A percentile compares a stretch with the other conserved stretches of the same genome.
Evolutionary conservation across 75 land plant genomes (phyloP).

Genomic region (Sequoia sempervirens): DNA sequence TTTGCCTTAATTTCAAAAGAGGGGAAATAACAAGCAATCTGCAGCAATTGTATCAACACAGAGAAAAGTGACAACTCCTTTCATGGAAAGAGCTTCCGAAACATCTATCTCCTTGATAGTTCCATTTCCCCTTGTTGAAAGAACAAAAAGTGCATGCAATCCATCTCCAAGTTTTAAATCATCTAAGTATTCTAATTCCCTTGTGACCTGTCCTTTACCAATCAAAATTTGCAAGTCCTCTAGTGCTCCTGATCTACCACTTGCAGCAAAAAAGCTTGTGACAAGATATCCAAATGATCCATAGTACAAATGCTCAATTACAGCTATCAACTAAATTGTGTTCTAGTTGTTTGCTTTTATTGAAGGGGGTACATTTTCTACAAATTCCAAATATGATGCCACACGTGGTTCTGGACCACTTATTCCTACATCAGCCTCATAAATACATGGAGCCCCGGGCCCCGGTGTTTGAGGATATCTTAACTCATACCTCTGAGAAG

Average conservation of each 20-base stretch:
- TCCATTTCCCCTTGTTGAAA: no score
- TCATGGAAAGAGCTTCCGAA: no score
- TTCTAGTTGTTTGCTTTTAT: slow-evolving; percentile 84
- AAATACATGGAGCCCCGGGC: slow-evolving; percentile 76
- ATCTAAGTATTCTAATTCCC: no score
- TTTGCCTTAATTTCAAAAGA: no score
- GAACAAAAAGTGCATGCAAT: no score
- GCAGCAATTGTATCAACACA: no score
- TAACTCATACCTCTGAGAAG: slow-evolving; percentile 79
- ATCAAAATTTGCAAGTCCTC: slow-evolving; percentile 88
- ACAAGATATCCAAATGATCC: slow-evolving; percentile 97
- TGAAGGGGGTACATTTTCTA: slow-evolving; percentile 78
- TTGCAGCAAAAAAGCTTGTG: slow-evolving; percentile 91
- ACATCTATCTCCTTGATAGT: no score
- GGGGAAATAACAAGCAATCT: no score
- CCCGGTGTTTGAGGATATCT: slow-evolving; percentile 71
- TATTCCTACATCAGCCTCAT: slow-evolving; percentile 96
- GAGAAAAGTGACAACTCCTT: no score
- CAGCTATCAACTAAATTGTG: slow-evolving; percentile 94
- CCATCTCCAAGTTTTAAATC: no score
- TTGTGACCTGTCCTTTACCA: slow-evolving; percentile 67
- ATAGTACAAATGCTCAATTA: slow-evolving; percentile 96
- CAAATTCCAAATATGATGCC: slow-evolving; percentile 85
- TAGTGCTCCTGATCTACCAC: slow-evolving; percentile 91
- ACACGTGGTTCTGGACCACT: slow-evolving; percentile 80